Evolutionary conservation across 1,139 yeast genomes (phyloP).

Genomic region (Yamadazyma atmosphaerica): DNA sequence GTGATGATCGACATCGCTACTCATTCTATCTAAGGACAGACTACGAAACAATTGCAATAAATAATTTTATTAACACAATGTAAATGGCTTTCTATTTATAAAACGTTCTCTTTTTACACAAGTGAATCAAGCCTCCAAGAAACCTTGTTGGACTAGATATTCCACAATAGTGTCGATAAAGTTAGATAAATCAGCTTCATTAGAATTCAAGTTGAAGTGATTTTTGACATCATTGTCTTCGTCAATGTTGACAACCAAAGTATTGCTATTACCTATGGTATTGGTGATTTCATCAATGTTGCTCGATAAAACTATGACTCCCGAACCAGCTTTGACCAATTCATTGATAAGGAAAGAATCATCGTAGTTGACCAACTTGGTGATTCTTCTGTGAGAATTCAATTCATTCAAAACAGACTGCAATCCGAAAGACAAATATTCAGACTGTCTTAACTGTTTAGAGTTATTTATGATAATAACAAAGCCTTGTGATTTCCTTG

Average conservation of each 20-base stretch:
- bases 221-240: slow-evolving; percentile 13
- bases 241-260: slow-evolving; percentile 24
- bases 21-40: neutral
- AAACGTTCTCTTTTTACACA: slow-evolving; percentile 6
- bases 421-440: slow-evolving; percentile 71
- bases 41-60: neutral
- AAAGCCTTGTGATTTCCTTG: slow-evolving; percentile 87
- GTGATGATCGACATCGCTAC: too few relatives aligned
- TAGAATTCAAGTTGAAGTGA: slow-evolving; percentile 12
- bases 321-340: slow-evolving; percentile 86
- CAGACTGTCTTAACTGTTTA: slow-evolving; percentile 40
- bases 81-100: neutral
- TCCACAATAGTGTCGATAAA: slow-evolving; percentile 72
- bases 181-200: slow-evolving; percentile 26
- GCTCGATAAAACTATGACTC: slow-evolving; percentile 62
- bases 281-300: slow-evolving; percentile 42
- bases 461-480: slow-evolving; percentile 61
- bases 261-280: slow-evolving; percentile 38
- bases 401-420: slow-evolving; percentile 89
- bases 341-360: slow-evolving; percentile 72
- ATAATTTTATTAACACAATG: neutral
- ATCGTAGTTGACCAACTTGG: slow-evolving; percentile 57
- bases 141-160: slow-evolving; percentile 78
- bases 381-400: slow-evolving; percentile 82
- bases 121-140: slow-evolving; percentile 32